A percentile compares a stretch with the other conserved stretches of the same genome.
Conservation (phyloP, 2,329 filamentous ascomycete genomes). For the Xylaria sp. region DNA sequence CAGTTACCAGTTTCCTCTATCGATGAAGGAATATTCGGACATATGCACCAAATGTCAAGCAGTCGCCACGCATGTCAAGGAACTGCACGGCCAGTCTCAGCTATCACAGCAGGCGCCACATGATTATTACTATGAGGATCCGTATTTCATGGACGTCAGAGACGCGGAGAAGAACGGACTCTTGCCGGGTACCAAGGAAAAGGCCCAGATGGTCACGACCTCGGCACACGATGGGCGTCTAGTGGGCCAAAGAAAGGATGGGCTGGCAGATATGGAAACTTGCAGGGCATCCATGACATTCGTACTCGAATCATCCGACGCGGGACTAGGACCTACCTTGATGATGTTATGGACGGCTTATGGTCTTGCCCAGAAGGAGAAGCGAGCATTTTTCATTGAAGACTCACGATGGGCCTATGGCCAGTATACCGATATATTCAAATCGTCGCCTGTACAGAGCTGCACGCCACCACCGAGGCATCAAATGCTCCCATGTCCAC, state of each 20-base stretch:
- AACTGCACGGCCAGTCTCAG: conserved; percentile 57
- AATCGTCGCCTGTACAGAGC: conserved; percentile 68
- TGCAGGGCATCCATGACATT: conserved; percentile 81
- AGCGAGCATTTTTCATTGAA: conserved; percentile 83
- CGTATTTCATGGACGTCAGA: conserved; percentile 77
- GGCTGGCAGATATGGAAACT: conserved; percentile 60
- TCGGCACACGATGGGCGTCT: conserved; percentile 49
- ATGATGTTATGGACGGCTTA: conserved; percentile 88
- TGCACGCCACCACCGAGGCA: conserved; percentile 79
- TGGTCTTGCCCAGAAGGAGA: conserved; percentile 78
- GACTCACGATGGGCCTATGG: conserved; percentile 88
- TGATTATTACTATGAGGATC: conserved; percentile 70
- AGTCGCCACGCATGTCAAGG: conserved; percentile 67
- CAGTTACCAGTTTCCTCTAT: conserved; percentile 72
- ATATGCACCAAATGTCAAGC: conserved; percentile 75
- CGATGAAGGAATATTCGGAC: conserved; percentile 71
- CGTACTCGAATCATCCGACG: conserved; percentile 77
- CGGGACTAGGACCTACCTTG: conserved; percentile 79
- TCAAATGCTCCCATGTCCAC: conserved; percentile 83
- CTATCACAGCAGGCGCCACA: conserved; percentile 57
- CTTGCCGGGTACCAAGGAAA: conserved; percentile 59
- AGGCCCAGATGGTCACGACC: conserved; percentile 52
- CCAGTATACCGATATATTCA: conserved; percentile 76
- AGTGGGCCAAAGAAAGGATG: conserved; percentile 59
- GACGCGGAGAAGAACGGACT: conserved; percentile 75